Base-by-base conservation (phyloP, 148 eudicot species). In the Chenopodium quinoa region DNA sequence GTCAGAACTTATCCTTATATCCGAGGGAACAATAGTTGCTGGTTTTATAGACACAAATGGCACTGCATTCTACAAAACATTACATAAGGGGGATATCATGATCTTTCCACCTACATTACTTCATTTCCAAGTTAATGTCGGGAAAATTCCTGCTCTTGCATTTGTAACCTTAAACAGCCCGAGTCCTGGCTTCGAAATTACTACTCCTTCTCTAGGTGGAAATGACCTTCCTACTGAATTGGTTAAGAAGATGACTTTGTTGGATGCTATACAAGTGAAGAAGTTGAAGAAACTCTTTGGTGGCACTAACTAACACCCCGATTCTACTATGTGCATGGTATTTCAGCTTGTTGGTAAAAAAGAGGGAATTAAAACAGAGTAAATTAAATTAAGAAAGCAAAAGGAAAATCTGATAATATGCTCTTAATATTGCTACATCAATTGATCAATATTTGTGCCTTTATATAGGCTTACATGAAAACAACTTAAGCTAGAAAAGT, bases 281-380 rank as follows among this genome's bases (percentile, higher is more conserved):
- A 82, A 78, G 76, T 25, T 82, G 22, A 71, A 82, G 84, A 78
- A 23, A 12, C 37, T 79, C 3, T 78, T 82, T 71, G 81, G 84
- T 20, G 84, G 80, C 25, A 78, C 72, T 72, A 62, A 62, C 44
- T 82, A 34, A 65, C 27, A 23, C n/a, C 10, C 10, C 52, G 12
- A 48, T 48, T 14, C 1, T 48, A 48, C 54, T 48, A 48, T 23
- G 23, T 23, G 23, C 23, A 23, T 23, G 23, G 23, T 23, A 23
- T 23, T 23, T 23, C 23, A 23, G 23, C 23, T n/a, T n/a, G n/a
- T n/a, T n/a, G n/a, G n/a, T n/a, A n/a, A n/a, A n/a, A n/a, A n/a
- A n/a, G n/a, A n/a, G n/a, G n/a, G n/a, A n/a, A n/a, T n/a, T n/a
- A n/a, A n/a, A n/a, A n/a, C n/a, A n/a, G n/a, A n/a, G n/a, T n/a